phyloP scores from a whole-genome alignment of 129 eudicot species.

The Pittosporum tobira region DNA sequence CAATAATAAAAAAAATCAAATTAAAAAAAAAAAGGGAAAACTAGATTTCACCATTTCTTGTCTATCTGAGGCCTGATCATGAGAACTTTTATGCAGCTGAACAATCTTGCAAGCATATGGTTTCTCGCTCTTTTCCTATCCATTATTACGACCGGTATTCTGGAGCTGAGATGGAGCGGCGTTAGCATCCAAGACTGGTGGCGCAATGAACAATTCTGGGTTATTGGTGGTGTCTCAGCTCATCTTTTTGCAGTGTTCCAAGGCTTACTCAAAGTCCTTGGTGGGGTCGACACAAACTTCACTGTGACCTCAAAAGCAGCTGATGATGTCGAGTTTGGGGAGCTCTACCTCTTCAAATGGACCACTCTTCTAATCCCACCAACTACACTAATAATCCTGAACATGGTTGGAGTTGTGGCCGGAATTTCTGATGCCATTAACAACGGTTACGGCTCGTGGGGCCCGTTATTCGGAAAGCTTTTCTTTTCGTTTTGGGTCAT shows the following conservation, averaged over 20 bases:
- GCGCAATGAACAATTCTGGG: constrained; percentile 99
- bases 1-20: no score
- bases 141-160: constrained; percentile 69
- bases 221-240: constrained; percentile 98
- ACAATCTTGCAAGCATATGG: constrained; percentile 91
- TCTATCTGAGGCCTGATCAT: no score
- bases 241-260: constrained; percentile 93
- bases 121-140: constrained; percentile 86
- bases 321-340: constrained; percentile 88
- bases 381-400: constrained; percentile 79
- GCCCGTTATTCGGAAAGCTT: constrained; percentile 84
- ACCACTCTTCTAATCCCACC: constrained; percentile 96
- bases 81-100: constrained; percentile 57
- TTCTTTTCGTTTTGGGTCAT: constrained; percentile 95
- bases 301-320: constrained; percentile 85
- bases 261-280: constrained; percentile 94
- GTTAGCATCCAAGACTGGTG: constrained; percentile 99
- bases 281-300: constrained; percentile 88
- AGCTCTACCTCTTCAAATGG: constrained; percentile 96
- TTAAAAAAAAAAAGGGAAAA: no score
- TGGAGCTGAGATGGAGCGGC: constrained; percentile 92
- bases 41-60: no score
- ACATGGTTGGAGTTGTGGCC: constrained; percentile 95
- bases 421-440: constrained; percentile 93
- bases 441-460: constrained; percentile 97